A percentile compares a stretch with the other conserved stretches of the same genome.
Evolutionary conservation across 1,284 basidiomycete genomes (phyloP).

Genomic region (Moesziomyces globuligerus): DNA sequence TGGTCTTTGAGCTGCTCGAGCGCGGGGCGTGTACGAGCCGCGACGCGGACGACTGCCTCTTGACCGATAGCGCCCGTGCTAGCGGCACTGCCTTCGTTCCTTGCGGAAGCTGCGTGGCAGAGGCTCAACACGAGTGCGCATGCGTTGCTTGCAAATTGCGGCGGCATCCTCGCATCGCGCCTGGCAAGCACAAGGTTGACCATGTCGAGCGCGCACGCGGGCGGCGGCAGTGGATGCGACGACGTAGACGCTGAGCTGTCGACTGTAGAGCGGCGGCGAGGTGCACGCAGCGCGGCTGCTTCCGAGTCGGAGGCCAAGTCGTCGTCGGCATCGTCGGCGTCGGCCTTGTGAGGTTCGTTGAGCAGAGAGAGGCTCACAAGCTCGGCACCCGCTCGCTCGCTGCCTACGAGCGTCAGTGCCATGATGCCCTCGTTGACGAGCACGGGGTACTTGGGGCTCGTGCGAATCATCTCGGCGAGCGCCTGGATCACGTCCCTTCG

Average conservation of each 20-base stretch:
- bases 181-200: slow-evolving; percentile 52
- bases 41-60: slow-evolving; percentile 24
- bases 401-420: slow-evolving; percentile 80
- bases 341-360: slow-evolving; percentile 21
- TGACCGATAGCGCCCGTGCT: slow-evolving; percentile 27
- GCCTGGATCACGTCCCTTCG: slow-evolving; percentile 65
- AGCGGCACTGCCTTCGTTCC: neutral
- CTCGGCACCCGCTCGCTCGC: slow-evolving; percentile 75
- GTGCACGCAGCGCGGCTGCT: slow-evolving; percentile 5
- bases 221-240: slow-evolving; percentile 40
- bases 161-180: slow-evolving; percentile 60
- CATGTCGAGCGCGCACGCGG: slow-evolving; percentile 51
- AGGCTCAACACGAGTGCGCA: slow-evolving; percentile 45
- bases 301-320: slow-evolving; percentile 21
- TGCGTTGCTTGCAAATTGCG: slow-evolving; percentile 56
- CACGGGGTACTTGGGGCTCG: slow-evolving; percentile 82
- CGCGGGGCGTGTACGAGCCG: slow-evolving; percentile 17
- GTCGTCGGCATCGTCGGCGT: slow-evolving; percentile 19
- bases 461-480: slow-evolving; percentile 78
- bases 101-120: slow-evolving; percentile 14
- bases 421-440: slow-evolving; percentile 90
- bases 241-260: slow-evolving; percentile 40
- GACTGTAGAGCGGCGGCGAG: slow-evolving; percentile 31
- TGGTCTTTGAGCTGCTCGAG: slow-evolving; percentile 31
- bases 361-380: slow-evolving; percentile 49